Evolutionary conservation across 2,329 filamentous ascomycete species (phyloP), one percentile per base, ranked within the genome.

Genomic region (Zelopaecilomyces penicillatus): DNA sequence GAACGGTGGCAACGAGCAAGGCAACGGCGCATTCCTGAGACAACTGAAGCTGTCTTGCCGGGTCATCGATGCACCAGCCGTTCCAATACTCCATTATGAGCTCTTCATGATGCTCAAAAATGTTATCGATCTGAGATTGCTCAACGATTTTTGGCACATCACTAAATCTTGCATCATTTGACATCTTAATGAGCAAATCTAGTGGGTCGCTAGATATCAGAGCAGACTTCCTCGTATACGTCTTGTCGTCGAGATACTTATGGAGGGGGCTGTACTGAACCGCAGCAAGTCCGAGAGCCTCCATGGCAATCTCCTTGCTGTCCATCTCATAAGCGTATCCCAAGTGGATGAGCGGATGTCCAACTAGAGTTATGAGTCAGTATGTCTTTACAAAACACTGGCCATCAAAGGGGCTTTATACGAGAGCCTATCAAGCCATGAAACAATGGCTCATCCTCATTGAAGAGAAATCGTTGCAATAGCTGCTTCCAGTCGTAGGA

Each of bases 261-360:
- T 82, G 78, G 30, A 83, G 61, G 58, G 70, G 77, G 59, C 76
- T 68, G 62, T 83, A 77, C 54, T 77, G 69, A 2, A 70, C 66
- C 6, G 75, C 70, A 0, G 82, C 72, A 49, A 95, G 71, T 0
- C 79, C 81, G 1, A 98, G 74, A 1, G 89, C 86, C 69, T 98
- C 93, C 65, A 95, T 93, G 39, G 83, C 90, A 19, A 97, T 62
- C 52, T 94, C 91, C 47, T 83, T 85, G 54, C 78, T 93, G 50
- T 86, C 79, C 55, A 97, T 74, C 68, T 98, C 91, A 59, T 85
- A 91, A 7, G 89, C 93, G 60, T 95, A 96, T n/a, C 82, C 90
- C 3, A 98, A 75, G 57, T 97, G 93, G 47, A 97, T 93, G n/a
- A 97, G 71, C 1, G 91, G 87, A 57, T 96, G 87, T 12, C 85